A percentile compares a stretch with the other conserved stretches of the same genome.
phyloP scores from a whole-genome alignment of 495 filamentous ascomycete species.

The Aspergillus sclerotiicarbonarius region DNA sequence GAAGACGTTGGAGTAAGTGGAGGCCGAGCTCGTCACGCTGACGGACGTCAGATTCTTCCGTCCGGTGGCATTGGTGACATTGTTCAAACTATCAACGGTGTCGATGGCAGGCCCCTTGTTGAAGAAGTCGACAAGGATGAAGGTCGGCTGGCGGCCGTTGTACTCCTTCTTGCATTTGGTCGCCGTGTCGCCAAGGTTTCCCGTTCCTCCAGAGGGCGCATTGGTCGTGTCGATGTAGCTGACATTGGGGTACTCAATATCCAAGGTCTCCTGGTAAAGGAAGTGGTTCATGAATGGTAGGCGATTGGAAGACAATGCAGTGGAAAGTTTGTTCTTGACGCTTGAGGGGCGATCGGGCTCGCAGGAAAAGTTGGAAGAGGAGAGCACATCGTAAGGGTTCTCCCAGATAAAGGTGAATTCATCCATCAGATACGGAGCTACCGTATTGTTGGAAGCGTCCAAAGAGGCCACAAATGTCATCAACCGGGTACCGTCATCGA shows the following conservation, averaged over 20 bases:
- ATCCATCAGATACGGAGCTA: conserved; percentile 65
- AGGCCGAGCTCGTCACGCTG: conserved; percentile 27
- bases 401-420: conserved; percentile 78
- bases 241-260: conserved; percentile 60
- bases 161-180: conserved; percentile 54
- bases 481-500: conserved; percentile 59
- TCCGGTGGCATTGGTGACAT: conserved; percentile 49
- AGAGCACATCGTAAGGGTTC: conserved; percentile 67
- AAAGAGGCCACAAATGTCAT: conserved; percentile 64
- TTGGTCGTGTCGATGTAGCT: conserved; percentile 61
- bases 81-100: conserved; percentile 63
- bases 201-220: conserved; percentile 45
- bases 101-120: conserved; percentile 60
- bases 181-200: conserved; percentile 61
- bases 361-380: conserved; percentile 63
- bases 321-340: conserved; percentile 36
- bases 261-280: conserved; percentile 51
- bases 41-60: conserved; percentile 33
- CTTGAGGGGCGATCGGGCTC: conserved; percentile 58
- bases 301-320: conserved; percentile 45
- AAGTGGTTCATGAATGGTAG: conserved; percentile 75
- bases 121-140: conserved; percentile 75
- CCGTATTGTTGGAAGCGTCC: conserved; percentile 32
- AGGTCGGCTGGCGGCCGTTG: conserved; percentile 54
- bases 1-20: conserved; percentile 39